These are phyloP conservation scores for Nasturtium officinale DNA, from an alignment of 345 rosid species.

Conservation along the genomic window DNA sequence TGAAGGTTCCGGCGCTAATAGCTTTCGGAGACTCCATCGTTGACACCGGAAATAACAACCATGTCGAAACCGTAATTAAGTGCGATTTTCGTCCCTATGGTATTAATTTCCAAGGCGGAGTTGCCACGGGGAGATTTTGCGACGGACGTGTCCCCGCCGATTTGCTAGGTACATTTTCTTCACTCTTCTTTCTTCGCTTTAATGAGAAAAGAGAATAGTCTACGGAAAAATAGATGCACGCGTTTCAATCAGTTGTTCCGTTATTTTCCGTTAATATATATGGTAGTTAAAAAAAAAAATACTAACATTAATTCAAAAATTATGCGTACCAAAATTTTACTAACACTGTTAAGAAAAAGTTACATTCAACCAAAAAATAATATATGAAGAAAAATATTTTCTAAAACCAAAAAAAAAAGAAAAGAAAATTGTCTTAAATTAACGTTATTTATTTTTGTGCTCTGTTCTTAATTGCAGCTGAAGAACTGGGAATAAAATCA, in stretches of 20 bases:
- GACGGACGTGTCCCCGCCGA: constrained; percentile 60
- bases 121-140: constrained; percentile 61
- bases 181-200: background rate
- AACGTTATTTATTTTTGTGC: background rate
- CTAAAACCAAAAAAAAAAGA: too few relatives aligned
- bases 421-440: background rate
- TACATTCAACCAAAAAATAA: background rate
- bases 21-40: constrained; percentile 62
- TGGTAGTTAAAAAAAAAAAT: constrained; percentile 7
- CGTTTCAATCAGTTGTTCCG: constrained; percentile 10
- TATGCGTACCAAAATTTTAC: constrained; percentile 1
- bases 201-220: background rate
- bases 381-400: background rate
- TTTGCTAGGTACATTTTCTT: constrained; percentile 46
- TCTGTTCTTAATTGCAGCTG: constrained; percentile 48
- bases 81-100: constrained; percentile 61
- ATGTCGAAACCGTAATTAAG: constrained; percentile 44
- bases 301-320: constrained; percentile 7
- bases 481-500: constrained; percentile 64
- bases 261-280: background rate
- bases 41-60: constrained; percentile 65
- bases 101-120: constrained; percentile 51
- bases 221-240: background rate
- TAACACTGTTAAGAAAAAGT: background rate
- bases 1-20: constrained; percentile 44